Evolutionary conservation across 345 rosid species (phyloP).

Genomic region (Salix purpurea): DNA sequence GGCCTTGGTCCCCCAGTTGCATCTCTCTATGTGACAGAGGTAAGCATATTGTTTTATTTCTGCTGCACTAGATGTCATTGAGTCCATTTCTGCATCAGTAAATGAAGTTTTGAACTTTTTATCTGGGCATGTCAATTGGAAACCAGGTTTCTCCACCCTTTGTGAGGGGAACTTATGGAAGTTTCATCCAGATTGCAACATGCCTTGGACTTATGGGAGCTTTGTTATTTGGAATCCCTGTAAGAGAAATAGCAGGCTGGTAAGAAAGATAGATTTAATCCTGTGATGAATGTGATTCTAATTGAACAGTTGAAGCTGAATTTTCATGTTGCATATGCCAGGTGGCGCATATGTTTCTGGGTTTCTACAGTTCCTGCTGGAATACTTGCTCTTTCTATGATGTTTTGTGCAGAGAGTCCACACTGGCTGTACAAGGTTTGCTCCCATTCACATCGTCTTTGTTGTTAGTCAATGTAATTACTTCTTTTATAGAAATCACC

Average conservation of each 20-base stretch:
- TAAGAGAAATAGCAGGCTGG: conserved; percentile 75
- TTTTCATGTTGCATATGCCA: conserved; percentile 12
- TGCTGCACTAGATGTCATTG: not conserved
- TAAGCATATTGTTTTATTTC: conserved; percentile 18
- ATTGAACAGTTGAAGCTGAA: not conserved
- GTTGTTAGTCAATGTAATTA: not conserved
- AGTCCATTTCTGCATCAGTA: conserved; percentile 3
- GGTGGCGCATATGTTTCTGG: conserved; percentile 99
- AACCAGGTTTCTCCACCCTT: conserved; percentile 84
- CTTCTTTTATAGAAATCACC: not conserved
- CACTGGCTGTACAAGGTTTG: conserved; percentile 91
- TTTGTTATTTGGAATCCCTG: conserved; percentile 81
- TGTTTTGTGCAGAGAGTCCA: conserved; percentile 81
- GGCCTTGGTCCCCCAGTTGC: conserved; percentile 93
- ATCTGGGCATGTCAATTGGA: conserved; percentile 12
- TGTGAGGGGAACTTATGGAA: conserved; percentile 96
- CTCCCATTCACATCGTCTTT: not conserved
- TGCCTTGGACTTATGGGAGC: conserved; percentile 91
- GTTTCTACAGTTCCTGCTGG: conserved; percentile 79
- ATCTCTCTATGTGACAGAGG: conserved; percentile 95
- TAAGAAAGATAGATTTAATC: conserved; percentile 25
- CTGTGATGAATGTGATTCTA: not conserved
- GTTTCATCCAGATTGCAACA: conserved; percentile 90
- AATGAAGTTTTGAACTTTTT: not conserved
- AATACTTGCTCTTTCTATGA: conserved; percentile 69